Conservation (phyloP, 2,329 filamentous ascomycete genomes). For the Daldinia eschscholtzii region DNA sequence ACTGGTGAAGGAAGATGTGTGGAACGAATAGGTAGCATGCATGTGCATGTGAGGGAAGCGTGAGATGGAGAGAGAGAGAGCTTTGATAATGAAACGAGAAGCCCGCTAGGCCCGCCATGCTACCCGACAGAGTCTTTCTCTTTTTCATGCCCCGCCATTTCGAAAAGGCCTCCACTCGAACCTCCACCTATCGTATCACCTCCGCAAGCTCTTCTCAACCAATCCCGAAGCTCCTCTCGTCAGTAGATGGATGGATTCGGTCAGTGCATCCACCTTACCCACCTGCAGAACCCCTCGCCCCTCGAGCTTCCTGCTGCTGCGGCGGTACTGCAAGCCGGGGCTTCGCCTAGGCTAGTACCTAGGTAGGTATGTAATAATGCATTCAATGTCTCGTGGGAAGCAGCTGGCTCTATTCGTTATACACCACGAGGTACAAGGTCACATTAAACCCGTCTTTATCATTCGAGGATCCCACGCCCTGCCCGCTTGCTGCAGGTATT, state of each 20-base stretch:
- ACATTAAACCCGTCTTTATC: slow-evolving; percentile 32
- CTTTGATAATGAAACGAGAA: slow-evolving; percentile 37
- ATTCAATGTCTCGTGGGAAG: slow-evolving; percentile 37
- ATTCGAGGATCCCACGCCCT: slow-evolving; percentile 25
- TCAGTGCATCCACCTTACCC: slow-evolving; percentile 45
- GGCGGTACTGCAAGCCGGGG: slow-evolving; percentile 7
- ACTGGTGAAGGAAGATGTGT: slow-evolving; percentile 26
- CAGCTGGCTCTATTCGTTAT: slow-evolving; percentile 26
- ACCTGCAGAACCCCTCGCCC: slow-evolving; percentile 47
- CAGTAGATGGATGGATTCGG: slow-evolving; percentile 29
- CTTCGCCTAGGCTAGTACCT: slow-evolving; percentile 8
- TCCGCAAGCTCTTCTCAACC: slow-evolving; percentile 39
- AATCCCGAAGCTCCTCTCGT: slow-evolving; percentile 41
- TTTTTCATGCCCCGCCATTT: slow-evolving; percentile 39
- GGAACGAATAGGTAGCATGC: slow-evolving; percentile 9
- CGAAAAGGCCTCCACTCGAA: slow-evolving; percentile 33
- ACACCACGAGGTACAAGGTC: slow-evolving; percentile 34
- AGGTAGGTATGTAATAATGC: slow-evolving; percentile 28
- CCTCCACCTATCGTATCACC: slow-evolving; percentile 39
- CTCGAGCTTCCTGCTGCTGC: slow-evolving; percentile 41
- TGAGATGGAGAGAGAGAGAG: slow-evolving; percentile 21
- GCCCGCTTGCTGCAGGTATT: slow-evolving; percentile 31
- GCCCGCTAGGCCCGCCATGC: slow-evolving; percentile 23
- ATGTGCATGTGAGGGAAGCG: slow-evolving; percentile 37
- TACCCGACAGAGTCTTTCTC: slow-evolving; percentile 38